These are phyloP conservation scores for Mycena maculata DNA, from an alignment of 768 basidiomycete genomes.

Conservation along the genomic window DNA sequence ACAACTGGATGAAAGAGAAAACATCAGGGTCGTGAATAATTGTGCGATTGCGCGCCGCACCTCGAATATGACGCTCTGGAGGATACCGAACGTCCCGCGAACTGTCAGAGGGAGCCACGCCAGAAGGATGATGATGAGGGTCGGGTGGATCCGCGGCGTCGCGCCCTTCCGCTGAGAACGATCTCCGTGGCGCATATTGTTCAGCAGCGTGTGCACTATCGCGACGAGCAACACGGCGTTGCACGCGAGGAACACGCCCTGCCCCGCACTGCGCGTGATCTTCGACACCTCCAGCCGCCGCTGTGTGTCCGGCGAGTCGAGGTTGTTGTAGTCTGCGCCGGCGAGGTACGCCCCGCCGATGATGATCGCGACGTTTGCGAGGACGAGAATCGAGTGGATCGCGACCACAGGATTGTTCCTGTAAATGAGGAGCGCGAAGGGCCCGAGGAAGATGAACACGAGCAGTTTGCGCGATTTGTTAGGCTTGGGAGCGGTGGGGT, in stretches of 20 bases:
- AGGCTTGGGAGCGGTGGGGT: conserved; percentile 12
- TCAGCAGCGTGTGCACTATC: conserved; percentile 43
- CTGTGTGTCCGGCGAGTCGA: conserved; percentile 30
- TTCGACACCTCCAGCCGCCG: conserved; percentile 38
- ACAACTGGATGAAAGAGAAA: conserved; percentile 17
- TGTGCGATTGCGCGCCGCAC: no score
- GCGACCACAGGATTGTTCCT: conserved; percentile 44
- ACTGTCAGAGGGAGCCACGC: conserved; percentile 49
- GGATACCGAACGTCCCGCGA: conserved; percentile 48
- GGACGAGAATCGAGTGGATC: conserved; percentile 45
- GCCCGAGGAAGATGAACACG: conserved; percentile 36
- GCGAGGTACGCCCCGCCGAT: conserved; percentile 47
- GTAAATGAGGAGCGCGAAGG: conserved; percentile 40
- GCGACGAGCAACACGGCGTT: conserved; percentile 41
- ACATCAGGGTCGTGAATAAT: not conserved
- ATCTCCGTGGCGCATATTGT: conserved; percentile 34
- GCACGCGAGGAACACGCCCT: conserved; percentile 47
- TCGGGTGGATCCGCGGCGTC: conserved; percentile 39
- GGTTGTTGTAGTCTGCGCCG: conserved; percentile 35
- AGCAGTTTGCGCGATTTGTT: conserved; percentile 23
- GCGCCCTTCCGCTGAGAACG: conserved; percentile 6
- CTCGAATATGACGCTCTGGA: conserved; percentile 27
- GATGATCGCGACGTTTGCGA: conserved; percentile 48
- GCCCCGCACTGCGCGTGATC: conserved; percentile 45
- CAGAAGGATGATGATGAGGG: conserved; percentile 42